Evolutionary conservation across 2,329 filamentous ascomycete genomes (phyloP), one percentile per base, ranked within the genome.

Genomic region (Akanthomyces dipterigenus): DNA sequence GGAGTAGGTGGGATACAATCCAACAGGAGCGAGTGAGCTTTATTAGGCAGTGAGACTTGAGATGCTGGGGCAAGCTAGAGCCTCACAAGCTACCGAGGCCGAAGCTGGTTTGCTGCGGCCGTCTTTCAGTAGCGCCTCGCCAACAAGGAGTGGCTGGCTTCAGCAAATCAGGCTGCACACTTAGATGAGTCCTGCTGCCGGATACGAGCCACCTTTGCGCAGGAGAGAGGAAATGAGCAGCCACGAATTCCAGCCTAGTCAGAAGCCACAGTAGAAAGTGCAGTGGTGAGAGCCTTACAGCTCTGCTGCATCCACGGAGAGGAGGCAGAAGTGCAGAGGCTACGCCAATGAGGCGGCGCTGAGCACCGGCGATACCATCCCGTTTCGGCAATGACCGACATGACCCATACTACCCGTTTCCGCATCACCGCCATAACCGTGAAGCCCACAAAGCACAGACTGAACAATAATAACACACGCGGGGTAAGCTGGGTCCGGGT

Each of bases 1-100:
- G 7, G n/a, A 8, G n/a, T n/a, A n/a, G n/a, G n/a, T n/a, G n/a
- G n/a, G n/a, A n/a, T n/a, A n/a, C n/a, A n/a, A n/a, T n/a, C n/a
- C n/a, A n/a, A n/a, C 22, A 43, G 28, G 3, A 24, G 5, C 6
- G 42, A 43, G 8, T 22, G 12, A 55, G 40, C 40, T 45, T 55
- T 55, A 46, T 55, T 26, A 55, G 26, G n/a, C n/a, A n/a, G n/a
- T n/a, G n/a, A n/a, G n/a, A n/a, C n/a, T n/a, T n/a, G n/a, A n/a
- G n/a, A 5, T 8, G 7, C 22, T 18, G 7, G 24, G 8, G 22
- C 14, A 6, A 3, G 2, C 12, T 26, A 8, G 9, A 45, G 8
- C 12, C 58, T 54, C 58, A 60, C 58, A 24, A 55, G 58, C 58
- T 60, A 31, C 58, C 58, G 50, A 60, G 58, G 58, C 31, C 16